Evolutionary conservation across 345 rosid species (phyloP).

Genomic region (Moricandia moricandioides): DNA sequence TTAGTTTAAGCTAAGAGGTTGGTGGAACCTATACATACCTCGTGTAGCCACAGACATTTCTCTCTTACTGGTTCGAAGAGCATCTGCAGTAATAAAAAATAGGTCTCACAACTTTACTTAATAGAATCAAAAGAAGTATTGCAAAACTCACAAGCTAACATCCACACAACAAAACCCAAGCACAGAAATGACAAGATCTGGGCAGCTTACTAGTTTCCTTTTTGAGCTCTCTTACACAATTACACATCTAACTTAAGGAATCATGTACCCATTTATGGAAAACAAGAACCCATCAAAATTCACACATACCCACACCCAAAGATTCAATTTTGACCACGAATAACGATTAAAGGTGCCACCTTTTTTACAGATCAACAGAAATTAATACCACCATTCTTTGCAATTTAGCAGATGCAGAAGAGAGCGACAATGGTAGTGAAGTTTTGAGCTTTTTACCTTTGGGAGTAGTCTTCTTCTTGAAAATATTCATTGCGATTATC

Average conservation of each 20-base stretch:
- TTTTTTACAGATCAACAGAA: background rate
- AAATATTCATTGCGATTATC: conserved; percentile 52
- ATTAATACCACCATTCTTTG: background rate
- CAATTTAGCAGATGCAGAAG: background rate
- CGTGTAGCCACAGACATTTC: conserved; percentile 94
- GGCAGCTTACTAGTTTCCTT: background rate
- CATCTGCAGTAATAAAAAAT: conserved; percentile 42
- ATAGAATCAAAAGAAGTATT: background rate
- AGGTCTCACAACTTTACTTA: conserved; percentile 8
- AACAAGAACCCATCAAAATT: background rate
- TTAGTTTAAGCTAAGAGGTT: background rate
- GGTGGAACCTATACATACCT: conserved; percentile 42
- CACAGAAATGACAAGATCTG: background rate
- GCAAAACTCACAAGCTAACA: background rate
- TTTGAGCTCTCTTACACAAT: background rate
- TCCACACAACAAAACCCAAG: background rate
- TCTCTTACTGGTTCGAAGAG: conserved; percentile 83
- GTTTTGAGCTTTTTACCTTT: conserved; percentile 48
- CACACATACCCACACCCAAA: background rate
- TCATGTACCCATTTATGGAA: background rate
- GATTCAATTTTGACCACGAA: conserved; percentile 4
- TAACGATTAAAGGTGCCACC: background rate
- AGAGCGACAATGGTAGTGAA: background rate
- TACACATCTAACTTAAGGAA: conserved; percentile 3
- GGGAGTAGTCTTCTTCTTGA: conserved; percentile 88